Percentiles rank a stretch among this genome's conserved stretches.
Evolutionary conservation across 768 basidiomycete species (phyloP).

Genomic region (Rubroboletus pulcherrimus): DNA sequence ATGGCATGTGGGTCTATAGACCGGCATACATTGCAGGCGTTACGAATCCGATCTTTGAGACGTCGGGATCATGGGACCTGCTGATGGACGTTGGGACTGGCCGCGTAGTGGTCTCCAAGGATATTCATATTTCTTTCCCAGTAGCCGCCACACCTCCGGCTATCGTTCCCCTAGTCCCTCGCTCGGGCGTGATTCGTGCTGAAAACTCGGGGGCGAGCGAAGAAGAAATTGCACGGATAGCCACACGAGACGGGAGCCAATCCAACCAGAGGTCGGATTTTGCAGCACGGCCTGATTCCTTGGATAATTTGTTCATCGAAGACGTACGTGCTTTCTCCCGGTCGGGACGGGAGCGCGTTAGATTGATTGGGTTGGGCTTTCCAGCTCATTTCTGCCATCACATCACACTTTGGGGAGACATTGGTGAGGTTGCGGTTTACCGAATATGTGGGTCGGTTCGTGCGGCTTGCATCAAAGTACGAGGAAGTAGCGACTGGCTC

Average conservation of each 20-base stretch:
- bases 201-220: slow-evolving; percentile 63
- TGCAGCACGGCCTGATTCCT: slow-evolving; percentile 52
- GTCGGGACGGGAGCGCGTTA: neutral
- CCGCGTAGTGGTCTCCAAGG: slow-evolving; percentile 82
- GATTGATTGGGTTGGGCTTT: neutral
- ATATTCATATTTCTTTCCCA: slow-evolving; percentile 64
- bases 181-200: slow-evolving; percentile 61
- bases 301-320: slow-evolving; percentile 88
- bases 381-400: slow-evolving; percentile 76
- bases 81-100: slow-evolving; percentile 88
- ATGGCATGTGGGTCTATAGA: slow-evolving; percentile 36
- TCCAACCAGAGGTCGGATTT: slow-evolving; percentile 52
- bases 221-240: slow-evolving; percentile 61
- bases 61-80: slow-evolving; percentile 86
- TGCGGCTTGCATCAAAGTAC: slow-evolving; percentile 84
- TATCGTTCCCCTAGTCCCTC: slow-evolving; percentile 44
- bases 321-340: slow-evolving; percentile 56
- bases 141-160: slow-evolving; percentile 38
- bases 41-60: slow-evolving; percentile 94
- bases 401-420: slow-evolving; percentile 89
- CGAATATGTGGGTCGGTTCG: slow-evolving; percentile 85
- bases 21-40: slow-evolving; percentile 96
- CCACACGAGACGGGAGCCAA: slow-evolving; percentile 48
- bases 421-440: slow-evolving; percentile 85
- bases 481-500: slow-evolving; percentile 76